Percentiles rank a stretch among this genome's conserved stretches.
phyloP scores from a whole-genome alignment of 352 stramenopile species.

The Phytopythium montanum region DNA sequence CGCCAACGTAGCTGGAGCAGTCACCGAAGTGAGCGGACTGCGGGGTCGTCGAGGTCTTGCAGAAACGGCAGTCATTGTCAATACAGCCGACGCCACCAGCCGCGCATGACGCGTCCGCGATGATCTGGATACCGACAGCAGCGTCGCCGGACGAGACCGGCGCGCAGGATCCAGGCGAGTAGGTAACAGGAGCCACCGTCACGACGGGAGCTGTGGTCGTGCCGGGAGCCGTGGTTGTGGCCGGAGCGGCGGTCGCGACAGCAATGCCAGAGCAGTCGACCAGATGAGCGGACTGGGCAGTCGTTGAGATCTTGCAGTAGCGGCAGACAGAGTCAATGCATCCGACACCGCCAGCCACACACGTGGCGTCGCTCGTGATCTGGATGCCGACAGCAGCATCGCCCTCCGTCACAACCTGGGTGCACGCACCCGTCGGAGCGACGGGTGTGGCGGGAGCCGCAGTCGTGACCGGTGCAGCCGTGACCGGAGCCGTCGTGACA shows the following conservation, averaged over 20 bases:
- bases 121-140: conserved; percentile 18
- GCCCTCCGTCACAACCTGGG: conserved; percentile 21
- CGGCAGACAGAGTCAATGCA: conserved; percentile 23
- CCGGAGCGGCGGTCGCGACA: not conserved
- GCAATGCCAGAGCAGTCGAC: conserved; percentile 23
- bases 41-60: conserved; percentile 23
- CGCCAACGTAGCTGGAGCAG: conserved; percentile 18
- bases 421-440: not conserved
- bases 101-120: conserved; percentile 22
- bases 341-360: conserved; percentile 27
- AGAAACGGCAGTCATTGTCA: conserved; percentile 15
- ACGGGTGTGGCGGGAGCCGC: not conserved
- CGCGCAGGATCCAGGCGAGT: not conserved
- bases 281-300: conserved; percentile 26
- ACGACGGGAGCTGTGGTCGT: conserved; percentile 1
- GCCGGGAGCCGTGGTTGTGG: not conserved
- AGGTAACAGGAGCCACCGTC: not conserved
- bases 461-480: conserved; percentile 2
- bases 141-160: conserved; percentile 6
- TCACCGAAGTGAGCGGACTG: conserved; percentile 30
- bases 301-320: conserved; percentile 27
- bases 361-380: conserved; percentile 20
- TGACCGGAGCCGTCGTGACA: not conserved
- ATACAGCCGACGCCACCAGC: conserved; percentile 36
- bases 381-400: conserved; percentile 31